Conservation (phyloP, 495 filamentous ascomycete species). For the Xylaria intraflava region DNA sequence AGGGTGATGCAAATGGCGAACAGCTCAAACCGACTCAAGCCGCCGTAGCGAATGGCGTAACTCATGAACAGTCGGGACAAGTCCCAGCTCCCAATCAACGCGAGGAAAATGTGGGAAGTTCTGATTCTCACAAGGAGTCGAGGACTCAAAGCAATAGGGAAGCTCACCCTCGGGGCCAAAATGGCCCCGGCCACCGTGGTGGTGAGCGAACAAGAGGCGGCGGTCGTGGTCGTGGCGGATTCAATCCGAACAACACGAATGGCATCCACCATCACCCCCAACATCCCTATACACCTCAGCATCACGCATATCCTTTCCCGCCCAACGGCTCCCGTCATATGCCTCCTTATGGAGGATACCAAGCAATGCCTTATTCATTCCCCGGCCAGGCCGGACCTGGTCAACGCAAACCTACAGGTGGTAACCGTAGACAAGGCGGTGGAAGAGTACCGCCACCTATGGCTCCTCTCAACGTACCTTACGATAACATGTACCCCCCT, state of each 20-base stretch:
- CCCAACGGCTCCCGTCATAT: conserved; percentile 34
- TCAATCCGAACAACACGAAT: conserved; percentile 17
- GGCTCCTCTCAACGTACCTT: conserved; percentile 36
- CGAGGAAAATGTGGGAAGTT: conserved; percentile 14
- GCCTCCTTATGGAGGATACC: conserved; percentile 32
- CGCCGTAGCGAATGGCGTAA: conserved; percentile 14
- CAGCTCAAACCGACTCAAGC: conserved; percentile 13
- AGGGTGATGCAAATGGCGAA: conserved; percentile 18
- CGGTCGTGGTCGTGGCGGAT: conserved; percentile 21
- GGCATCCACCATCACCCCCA: conserved; percentile 18
- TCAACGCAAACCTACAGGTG: conserved; percentile 13
- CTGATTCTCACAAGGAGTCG: conserved; percentile 17
- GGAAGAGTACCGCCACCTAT: conserved; percentile 14
- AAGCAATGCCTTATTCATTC: conserved; percentile 25
- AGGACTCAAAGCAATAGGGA: conserved; percentile 14
- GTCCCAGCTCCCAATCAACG: conserved; percentile 8
- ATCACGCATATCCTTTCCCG: conserved; percentile 15
- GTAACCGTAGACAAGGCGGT: conserved; percentile 16
- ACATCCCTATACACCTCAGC: neutral
- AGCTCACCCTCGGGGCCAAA: conserved; percentile 15
- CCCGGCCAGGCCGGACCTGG: conserved; percentile 13
- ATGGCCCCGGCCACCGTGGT: conserved; percentile 7
- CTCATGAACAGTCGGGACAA: conserved; percentile 4
- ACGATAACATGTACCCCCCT: conserved; percentile 52
- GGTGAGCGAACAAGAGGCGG: conserved; percentile 20